Base-by-base conservation (phyloP, 1,284 basidiomycete genomes). In the Fomitopsis palustris region DNA sequence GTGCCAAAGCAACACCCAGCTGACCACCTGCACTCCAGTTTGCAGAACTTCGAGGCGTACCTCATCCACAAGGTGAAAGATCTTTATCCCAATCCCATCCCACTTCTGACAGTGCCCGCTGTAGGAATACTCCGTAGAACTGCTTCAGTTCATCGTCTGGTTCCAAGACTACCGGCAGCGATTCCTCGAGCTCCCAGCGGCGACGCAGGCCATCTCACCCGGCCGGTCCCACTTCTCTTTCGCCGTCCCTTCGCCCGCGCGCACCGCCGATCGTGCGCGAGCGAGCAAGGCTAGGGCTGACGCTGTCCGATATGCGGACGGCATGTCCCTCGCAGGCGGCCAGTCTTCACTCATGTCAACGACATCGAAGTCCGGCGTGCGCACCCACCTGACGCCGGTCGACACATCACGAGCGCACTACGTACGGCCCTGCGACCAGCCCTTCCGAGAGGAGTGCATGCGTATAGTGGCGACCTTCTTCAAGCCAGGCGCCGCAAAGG, bases 121-220 rank as follows among this genome's bases (percentile, higher is more conserved):
- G n/a, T 55, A 76, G 61, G 76, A 78, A 58, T 69, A 74, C 60
- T 72, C 75, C 12, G 58, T 77, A 4, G 77, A 78, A 65, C 74
- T 76, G 55, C 70, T 79, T 8, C 77, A 77, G 49, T 79, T 78
- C 57, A 63, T 77, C 37, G 72, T 78, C 37, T 79, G 77, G 77
- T 78, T 73, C 62, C 74, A 75, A 67, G 74, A 76, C 60, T 79
- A 78, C 62, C 71, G 71, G 27, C 56, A 63, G 25, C 71, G 75
- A 4, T 79, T 75, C 63, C 64, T 74, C 31, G 69, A 68, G 12
- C 67, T 74, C 31, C 65, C 66, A 9, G 39, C 52, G 21, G 57
- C 64, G 7, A 42, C 60, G 17, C 72, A 69, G 47, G 47, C 56
- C 3, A 55, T 60, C n/a, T 63, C 65, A 56, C 67, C 70, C 25